Evolutionary conservation across 2,329 filamentous ascomycete species (phyloP), one percentile per base, ranked within the genome.

Genomic region (Stenocarpella maydis): DNA sequence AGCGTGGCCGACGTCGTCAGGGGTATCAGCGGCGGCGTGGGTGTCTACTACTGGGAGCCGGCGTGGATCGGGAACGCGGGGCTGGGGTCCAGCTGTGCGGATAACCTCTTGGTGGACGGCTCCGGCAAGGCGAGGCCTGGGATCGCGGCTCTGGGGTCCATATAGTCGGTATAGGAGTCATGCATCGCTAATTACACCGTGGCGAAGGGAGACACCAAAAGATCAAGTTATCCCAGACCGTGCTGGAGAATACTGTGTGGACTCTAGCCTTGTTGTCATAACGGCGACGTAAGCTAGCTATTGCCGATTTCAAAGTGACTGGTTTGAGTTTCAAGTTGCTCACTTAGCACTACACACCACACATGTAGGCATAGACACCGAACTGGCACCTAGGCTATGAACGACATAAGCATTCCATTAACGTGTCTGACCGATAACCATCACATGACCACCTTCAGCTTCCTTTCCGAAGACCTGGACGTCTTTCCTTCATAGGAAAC

Each of bases 11-110:
- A 80, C 1, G 81, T 88, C 1, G 85, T 92, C 0, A 80, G 82
- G 1, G 83, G 79, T 1, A 84, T 88, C 0, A 82, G 78, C 1
- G 83, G 84, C 1, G 89, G 89, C 0, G 78, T 81, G 34, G 91
- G 90, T 0, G 53, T 93, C 9, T 92, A 90, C 71, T 93, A 93
- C 73, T 93, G 91, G 91, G 91, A 94, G 77, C 90, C 90, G 0
- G 88, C 87, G 0, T 93, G 90, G 90, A 82, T 92, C 71, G 82
- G 88, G 50, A 93, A 92, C 78, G 84, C 86, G 14, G 85, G 78
- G 0, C 78, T 92, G 64, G 90, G 90, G 1, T 91, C 89, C 19
- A 90, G 88, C 50, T 92, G 90, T 75, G 80, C 82, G 21, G 88
- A 88, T 72, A 91, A 90, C 77, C 52, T 67, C 7, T 43, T 69